Conservation (phyloP, 2,329 filamentous ascomycete genomes). For the Trichoderma sp. region DNA sequence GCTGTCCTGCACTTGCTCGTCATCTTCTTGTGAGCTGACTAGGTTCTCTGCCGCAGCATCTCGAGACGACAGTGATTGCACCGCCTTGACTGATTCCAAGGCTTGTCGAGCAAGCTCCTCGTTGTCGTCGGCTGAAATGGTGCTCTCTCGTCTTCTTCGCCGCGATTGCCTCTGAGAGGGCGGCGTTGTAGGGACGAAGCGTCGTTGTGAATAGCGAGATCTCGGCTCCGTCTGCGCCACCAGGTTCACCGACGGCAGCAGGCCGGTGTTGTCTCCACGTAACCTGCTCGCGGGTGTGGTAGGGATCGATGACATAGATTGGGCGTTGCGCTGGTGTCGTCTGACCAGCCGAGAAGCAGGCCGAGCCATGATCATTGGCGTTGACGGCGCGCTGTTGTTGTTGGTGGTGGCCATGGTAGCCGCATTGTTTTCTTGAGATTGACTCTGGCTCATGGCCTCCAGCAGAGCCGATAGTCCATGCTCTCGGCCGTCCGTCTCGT, state of each 20-base stretch:
- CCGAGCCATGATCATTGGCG: conserved; percentile 52
- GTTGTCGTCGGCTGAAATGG: conserved; percentile 68
- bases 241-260: conserved; percentile 61
- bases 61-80: conserved; percentile 32
- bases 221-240: conserved; percentile 58
- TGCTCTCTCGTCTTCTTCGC: conserved; percentile 77
- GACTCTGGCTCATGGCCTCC: conserved; percentile 70
- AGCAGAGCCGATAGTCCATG: conserved; percentile 75
- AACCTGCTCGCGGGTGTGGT: conserved; percentile 64
- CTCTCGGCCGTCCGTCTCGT: conserved; percentile 46
- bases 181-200: conserved; percentile 46
- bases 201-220: conserved; percentile 40
- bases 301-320: conserved; percentile 82
- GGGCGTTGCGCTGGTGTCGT: conserved; percentile 70
- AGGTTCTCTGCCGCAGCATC: conserved; percentile 30
- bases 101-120: conserved; percentile 56
- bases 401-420: conserved; percentile 12
- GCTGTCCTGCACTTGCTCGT: conserved; percentile 61
- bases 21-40: conserved; percentile 29
- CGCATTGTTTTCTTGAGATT: conserved; percentile 32
- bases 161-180: conserved; percentile 43
- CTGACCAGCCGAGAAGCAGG: conserved; percentile 47
- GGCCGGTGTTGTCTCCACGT: conserved; percentile 45
- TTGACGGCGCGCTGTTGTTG: conserved; percentile 70
- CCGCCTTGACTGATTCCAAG: conserved; percentile 51